Evolutionary conservation across 116 monocot species (phyloP).

Genomic region (Iris pallida): DNA sequence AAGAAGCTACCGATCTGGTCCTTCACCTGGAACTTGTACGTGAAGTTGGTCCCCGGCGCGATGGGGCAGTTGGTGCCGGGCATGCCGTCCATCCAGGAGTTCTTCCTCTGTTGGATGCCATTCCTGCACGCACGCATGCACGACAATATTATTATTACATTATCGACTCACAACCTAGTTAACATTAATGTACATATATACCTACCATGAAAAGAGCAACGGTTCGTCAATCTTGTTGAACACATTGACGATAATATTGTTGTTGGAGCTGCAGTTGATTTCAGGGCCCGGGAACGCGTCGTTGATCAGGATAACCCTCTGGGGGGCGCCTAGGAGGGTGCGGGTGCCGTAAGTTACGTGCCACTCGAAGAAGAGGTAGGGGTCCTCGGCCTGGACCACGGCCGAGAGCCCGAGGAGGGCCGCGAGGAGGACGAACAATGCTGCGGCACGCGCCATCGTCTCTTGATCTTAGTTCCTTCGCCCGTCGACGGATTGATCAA

Average conservation of each 20-base stretch:
- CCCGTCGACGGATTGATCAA: no score
- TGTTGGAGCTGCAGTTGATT: conserved; percentile 30
- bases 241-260: conserved; percentile 29
- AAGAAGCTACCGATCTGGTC: conserved; percentile 78
- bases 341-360: conserved; percentile 23
- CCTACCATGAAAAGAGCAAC: conserved; percentile 55
- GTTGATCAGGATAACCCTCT: conserved; percentile 29
- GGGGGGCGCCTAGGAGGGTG: conserved; percentile 17
- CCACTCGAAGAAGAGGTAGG: conserved; percentile 26
- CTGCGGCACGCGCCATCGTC: conserved; percentile 5
- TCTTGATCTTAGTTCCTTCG: no score
- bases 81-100: conserved; percentile 72
- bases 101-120: conserved; percentile 80
- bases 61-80: conserved; percentile 74
- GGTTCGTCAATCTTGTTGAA: conserved; percentile 25
- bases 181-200: no score
- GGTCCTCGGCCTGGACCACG: conserved; percentile 26
- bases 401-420: no score
- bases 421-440: neutral
- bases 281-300: conserved; percentile 23
- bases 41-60: conserved; percentile 46
- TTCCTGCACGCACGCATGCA: conserved; percentile 17
- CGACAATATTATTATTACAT: neutral
- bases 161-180: no score
- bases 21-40: conserved; percentile 73